Base-by-base conservation (phyloP, 1,284 basidiomycete species). In the Moesziomyces sp. region DNA sequence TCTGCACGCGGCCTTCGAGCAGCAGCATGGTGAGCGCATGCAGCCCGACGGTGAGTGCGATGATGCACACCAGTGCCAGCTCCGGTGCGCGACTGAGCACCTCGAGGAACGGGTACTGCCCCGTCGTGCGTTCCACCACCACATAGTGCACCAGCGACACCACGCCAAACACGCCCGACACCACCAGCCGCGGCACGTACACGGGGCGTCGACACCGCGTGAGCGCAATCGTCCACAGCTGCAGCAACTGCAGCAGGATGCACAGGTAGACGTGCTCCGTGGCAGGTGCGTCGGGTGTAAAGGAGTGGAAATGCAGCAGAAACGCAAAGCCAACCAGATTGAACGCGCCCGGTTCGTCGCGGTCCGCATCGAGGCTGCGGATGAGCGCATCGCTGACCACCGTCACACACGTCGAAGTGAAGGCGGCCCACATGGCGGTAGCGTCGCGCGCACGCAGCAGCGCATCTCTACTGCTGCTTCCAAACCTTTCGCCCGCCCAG, bases 311-410 rank as follows among this genome's bases (percentile, higher is more conserved):
- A 52, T 81, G 76, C 3, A 81, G 64, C 16, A 80, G 51, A 48
- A 80, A 76, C 3, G 77, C 79, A 43, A 81, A 81, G 24, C 78
- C 74, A 35, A 74, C 69, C 28, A 83, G 47, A 45, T 83, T 83
- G 74, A 83, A 83, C 1, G 75, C 67, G 8, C 77, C 74, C 7
- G 73, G 63, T 45, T 80, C 78, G 10, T 74, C 72, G 18, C 72
- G 61, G 28, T 78, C 65, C 0, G 75, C 74, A 38, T 78, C 76
- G 11, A 78, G 63, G 19, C 64, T 79, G 42, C 72, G 69, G n/a
- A 75, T 58, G 19, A 75, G 47, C 0, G 73, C 26, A 34, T 73
- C 69, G 51, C 63, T 75, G 45, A 75, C 53, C 44, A 77, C 60
- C 47, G 55, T 55, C n/a, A 63, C 75, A 45, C 50, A 70, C 34